Percentiles rank a stretch among this genome's conserved stretches.
phyloP scores from a whole-genome alignment of 148 eudicot genomes.

The Polygonum maritimum region DNA sequence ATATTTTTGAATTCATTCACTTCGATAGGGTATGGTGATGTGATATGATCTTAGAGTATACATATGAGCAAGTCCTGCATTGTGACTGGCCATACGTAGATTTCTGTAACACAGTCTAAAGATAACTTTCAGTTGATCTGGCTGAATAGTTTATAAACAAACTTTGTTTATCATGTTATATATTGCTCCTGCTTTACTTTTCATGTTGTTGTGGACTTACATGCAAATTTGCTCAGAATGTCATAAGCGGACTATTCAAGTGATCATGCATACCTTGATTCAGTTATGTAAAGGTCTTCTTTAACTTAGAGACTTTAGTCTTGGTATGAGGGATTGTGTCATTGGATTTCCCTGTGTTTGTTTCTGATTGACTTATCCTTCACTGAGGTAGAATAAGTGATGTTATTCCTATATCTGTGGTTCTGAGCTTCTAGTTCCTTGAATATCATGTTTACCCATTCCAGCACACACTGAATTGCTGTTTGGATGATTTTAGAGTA shows the following conservation, averaged over 20 bases:
- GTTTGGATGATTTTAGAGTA: background rate
- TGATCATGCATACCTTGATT: background rate
- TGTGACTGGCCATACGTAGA: background rate
- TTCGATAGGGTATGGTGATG: background rate
- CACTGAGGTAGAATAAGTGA: background rate
- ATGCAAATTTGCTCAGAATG: background rate
- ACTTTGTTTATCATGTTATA: background rate
- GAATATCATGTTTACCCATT: background rate
- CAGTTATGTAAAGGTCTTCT: background rate
- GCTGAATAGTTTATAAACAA: background rate
- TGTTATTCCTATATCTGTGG: background rate
- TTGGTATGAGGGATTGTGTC: background rate
- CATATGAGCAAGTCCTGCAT: background rate
- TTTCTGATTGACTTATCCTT: background rate
- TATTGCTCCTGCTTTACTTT: background rate
- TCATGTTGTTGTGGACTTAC: background rate
- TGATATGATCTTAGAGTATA: background rate
- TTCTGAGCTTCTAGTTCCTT: background rate
- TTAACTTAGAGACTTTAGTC: background rate
- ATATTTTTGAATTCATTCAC: background rate
- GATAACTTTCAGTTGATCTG: background rate
- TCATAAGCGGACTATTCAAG: background rate
- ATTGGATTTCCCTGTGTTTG: background rate
- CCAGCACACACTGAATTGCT: background rate
- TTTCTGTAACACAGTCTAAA: background rate